Evolutionary conservation across 306 rosid species (phyloP).

Genomic region (Cucumis sativus): Cucumber_9930_V3 NC_026656.2:6381501-6382000

Average conservation of each 20-base stretch:
- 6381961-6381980: neutral
- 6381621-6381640: neutral
- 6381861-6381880: neutral
- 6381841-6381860: neutral
- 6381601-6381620: neutral
- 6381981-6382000: neutral
- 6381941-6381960: neutral
- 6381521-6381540: conserved; percentile 1
- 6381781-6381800: neutral
- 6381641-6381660: neutral
- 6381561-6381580: neutral
- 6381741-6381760: neutral
- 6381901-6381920: neutral
- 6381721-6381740: neutral
- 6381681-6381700: neutral
- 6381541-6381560: neutral
- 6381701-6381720: neutral
- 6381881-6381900: neutral
- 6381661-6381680: neutral
- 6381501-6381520: conserved; percentile 74
- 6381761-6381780: neutral
- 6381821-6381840: neutral
- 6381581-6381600: neutral
- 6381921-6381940: neutral
- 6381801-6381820: neutral